phyloP scores from a whole-genome alignment of 495 filamentous ascomycete species.

The Durotheca rogersii region DNA sequence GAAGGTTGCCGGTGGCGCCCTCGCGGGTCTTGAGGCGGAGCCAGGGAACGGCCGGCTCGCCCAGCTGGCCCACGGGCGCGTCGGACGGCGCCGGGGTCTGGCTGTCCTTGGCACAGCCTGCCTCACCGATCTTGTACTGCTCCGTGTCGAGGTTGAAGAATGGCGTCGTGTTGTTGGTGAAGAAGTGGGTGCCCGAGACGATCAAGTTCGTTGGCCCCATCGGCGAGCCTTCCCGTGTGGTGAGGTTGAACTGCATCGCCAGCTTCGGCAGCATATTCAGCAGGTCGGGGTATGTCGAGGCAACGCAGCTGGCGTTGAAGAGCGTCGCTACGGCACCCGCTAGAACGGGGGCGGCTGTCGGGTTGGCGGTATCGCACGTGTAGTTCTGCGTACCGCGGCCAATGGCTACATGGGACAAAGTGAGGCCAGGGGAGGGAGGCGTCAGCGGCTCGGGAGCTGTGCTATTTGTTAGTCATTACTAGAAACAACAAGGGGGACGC shows the following conservation, averaged over 20 bases:
- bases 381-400: constrained; percentile 94
- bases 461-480: constrained; percentile 25
- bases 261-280: constrained; percentile 55
- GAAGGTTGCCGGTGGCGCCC: constrained; percentile 60
- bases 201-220: constrained; percentile 57
- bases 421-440: constrained; percentile 55
- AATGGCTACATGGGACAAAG: constrained; percentile 73
- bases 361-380: constrained; percentile 66
- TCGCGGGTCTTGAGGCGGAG: constrained; percentile 57
- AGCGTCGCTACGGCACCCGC: constrained; percentile 80
- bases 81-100: constrained; percentile 57
- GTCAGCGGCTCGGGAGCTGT: constrained; percentile 54
- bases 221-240: constrained; percentile 33
- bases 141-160: constrained; percentile 72
- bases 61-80: constrained; percentile 52
- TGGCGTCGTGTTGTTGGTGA: constrained; percentile 66
- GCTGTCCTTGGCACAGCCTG: constrained; percentile 59
- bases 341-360: constrained; percentile 58
- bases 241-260: constrained; percentile 56
- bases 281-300: constrained; percentile 63
- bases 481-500: neutral
- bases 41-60: constrained; percentile 68
- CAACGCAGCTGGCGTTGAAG: constrained; percentile 83
- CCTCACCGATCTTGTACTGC: constrained; percentile 58
- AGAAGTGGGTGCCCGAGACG: constrained; percentile 76